Conservation (phyloP, 2,329 filamentous ascomycete species). For the Parasarocladium wereldwijsianum region DNA sequence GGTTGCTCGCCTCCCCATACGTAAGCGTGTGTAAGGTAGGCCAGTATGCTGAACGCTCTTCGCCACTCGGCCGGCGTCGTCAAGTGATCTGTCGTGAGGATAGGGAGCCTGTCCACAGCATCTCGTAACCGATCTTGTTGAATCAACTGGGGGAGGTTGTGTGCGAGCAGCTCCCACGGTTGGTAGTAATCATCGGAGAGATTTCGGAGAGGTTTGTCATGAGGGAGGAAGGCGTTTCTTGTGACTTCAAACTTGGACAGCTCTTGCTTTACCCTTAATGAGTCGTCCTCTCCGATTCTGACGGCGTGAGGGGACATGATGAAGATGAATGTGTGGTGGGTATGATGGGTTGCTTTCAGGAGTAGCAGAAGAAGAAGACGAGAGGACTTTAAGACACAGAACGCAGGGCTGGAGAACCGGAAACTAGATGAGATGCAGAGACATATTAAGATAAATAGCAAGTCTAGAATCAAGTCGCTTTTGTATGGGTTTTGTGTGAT, state of each 20-base stretch:
- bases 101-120: conserved; percentile 49
- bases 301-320: conserved; percentile 29
- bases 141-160: conserved; percentile 53
- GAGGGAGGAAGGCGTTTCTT: conserved; percentile 63
- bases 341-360: too few species aligned
- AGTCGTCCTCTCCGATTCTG: conserved; percentile 7
- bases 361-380: background rate
- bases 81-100: conserved; percentile 53
- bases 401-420: too few species aligned
- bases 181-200: conserved; percentile 61
- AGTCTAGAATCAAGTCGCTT: background rate
- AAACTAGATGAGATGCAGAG: background rate
- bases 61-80: conserved; percentile 58
- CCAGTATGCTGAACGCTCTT: conserved; percentile 64
- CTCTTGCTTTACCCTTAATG: conserved; percentile 11
- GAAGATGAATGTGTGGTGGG: conserved; percentile 1
- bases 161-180: conserved; percentile 61
- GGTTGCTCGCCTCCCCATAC: conserved; percentile 76
- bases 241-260: conserved; percentile 23
- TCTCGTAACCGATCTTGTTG: conserved; percentile 47
- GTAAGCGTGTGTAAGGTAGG: conserved; percentile 72
- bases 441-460: background rate
- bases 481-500: too few species aligned
- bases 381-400: background rate
- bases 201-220: conserved; percentile 46